These are phyloP conservation scores for Ganoderma lingzhi DNA, from an alignment of 1,284 basidiomycete genomes.

Conservation along the genomic window DNA sequence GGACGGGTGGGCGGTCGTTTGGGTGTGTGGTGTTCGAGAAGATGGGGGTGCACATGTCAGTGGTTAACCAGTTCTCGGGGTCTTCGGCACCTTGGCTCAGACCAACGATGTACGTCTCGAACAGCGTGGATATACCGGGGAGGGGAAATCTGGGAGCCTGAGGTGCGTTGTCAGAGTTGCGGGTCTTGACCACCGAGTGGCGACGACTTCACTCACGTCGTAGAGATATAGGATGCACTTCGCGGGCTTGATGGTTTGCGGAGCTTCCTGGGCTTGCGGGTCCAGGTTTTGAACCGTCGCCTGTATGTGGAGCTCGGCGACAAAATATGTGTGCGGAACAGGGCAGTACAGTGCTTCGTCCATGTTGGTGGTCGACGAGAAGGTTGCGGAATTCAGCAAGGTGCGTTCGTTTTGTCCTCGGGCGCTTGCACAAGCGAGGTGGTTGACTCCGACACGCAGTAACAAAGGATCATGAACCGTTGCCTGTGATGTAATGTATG, in stretches of 20 bases:
- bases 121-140: slow-evolving; percentile 8
- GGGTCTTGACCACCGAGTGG: background rate
- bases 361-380: too few relatives aligned
- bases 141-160: background rate
- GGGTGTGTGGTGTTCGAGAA: slow-evolving; percentile 17
- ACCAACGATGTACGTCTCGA: background rate
- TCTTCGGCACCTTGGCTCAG: too few relatives aligned
- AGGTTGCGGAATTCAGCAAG: background rate
- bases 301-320: background rate
- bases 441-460: too few relatives aligned
- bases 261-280: background rate
- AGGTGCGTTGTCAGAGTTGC: background rate
- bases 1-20: slow-evolving; percentile 4
- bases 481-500: too few relatives aligned
- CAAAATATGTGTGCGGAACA: background rate
- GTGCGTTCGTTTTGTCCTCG: background rate
- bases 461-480: too few relatives aligned
- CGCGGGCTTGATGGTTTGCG: slow-evolving; percentile 4
- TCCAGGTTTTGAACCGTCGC: background rate
- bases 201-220: background rate
- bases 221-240: slow-evolving; percentile 8
- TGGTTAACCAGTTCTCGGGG: background rate
- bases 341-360: background rate
- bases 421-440: too few relatives aligned
- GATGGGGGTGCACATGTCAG: slow-evolving; percentile 22